Evolutionary conservation across 1,139 yeast genomes (phyloP), one percentile per base, ranked within the genome.

Genomic region (Geotrichum reessii): DNA sequence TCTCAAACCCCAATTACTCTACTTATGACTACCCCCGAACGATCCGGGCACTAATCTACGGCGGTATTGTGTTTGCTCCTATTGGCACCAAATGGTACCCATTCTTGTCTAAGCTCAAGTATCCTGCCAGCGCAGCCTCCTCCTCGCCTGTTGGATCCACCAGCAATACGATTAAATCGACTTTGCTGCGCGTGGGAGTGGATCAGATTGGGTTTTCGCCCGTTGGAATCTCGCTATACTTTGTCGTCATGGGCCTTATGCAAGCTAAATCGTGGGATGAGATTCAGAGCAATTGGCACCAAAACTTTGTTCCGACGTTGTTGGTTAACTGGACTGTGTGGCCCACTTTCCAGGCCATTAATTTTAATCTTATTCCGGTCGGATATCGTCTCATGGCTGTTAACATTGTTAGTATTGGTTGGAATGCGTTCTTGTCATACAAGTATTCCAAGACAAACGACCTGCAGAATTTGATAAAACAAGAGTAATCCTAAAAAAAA

Each of bases 171-270:
- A 61, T 83, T 83, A 5, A 74, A 76, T 49, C 66, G 44, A 42
- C 69, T 40, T 56, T 71, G 69, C 61, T 78, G 1, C 73, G 88
- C 56, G 91, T 87, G 14, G 79, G 80, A 0, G 78, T 80, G 4
- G 98, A 91, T 71, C 98, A 91, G 69, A 68, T 83, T 37, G 63
- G 78, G 0, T 90, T 89, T 78, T 90, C 96, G 0, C 97, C 97
- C 1, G 56, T 69, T 9, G 61, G 67, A 21, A 66, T 67, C 21
- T 71, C 73, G 1, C 52, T 67, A 37, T 91, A 89, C 71, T 90
- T 80, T 68, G 69, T 82, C 1, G 75, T 81, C 50, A 86, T 91
- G 86, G 79, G 92, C 0, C 55, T 82, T 2, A 72, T 91, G 75
- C 95, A 88, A 68, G 79, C 79, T 21, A 72, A 74, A 52, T 60